A percentile compares a stretch with the other conserved stretches of the same genome.
Conservation (phyloP, 306 rosid species). For the Albizia julibrissin region DNA sequence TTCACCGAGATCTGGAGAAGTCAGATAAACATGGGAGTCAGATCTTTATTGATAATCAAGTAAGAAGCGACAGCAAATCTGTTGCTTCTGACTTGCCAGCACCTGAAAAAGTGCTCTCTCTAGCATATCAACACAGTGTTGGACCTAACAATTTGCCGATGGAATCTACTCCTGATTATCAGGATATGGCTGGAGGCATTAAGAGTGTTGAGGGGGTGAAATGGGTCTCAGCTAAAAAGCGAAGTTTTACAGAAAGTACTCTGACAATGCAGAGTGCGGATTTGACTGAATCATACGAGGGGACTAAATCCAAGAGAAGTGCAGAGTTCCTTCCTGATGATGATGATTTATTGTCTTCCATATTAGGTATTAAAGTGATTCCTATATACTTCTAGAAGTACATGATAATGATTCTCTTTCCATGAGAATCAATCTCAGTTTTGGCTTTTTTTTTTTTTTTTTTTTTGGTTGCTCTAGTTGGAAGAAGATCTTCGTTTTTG, state of each 20-base stretch:
- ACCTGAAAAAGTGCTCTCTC: conserved; percentile 80
- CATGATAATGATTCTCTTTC: conserved; percentile 20
- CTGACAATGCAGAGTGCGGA: conserved; percentile 69
- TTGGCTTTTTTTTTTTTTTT: conserved; percentile 36
- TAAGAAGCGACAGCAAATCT: conserved; percentile 45
- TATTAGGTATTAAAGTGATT: conserved; percentile 66
- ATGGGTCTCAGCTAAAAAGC: conserved; percentile 69
- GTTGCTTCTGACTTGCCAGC: conserved; percentile 60
- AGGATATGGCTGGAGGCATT: conserved; percentile 42
- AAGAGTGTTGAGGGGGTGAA: conserved; percentile 44
- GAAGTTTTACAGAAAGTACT: conserved; percentile 85
- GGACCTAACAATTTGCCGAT: conserved; percentile 55
- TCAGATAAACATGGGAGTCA: conserved; percentile 46
- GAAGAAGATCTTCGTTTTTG: conserved; percentile 82
- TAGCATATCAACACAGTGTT: conserved; percentile 43
- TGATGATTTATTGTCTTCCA: conserved; percentile 93
- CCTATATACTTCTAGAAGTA: conserved; percentile 22
- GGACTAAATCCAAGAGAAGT: conserved; percentile 59
- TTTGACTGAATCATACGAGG: conserved; percentile 68
- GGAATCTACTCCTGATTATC: conserved; percentile 67
- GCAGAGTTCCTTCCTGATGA: conserved; percentile 84
- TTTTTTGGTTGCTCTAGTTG: conserved; percentile 61
- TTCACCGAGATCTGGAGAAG: conserved; percentile 40
- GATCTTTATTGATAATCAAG: conserved; percentile 39
- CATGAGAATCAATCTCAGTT: conserved; percentile 17